Base-by-base conservation (phyloP, 179 eudicot genomes). In the Heliamphora pulchella region DNA sequence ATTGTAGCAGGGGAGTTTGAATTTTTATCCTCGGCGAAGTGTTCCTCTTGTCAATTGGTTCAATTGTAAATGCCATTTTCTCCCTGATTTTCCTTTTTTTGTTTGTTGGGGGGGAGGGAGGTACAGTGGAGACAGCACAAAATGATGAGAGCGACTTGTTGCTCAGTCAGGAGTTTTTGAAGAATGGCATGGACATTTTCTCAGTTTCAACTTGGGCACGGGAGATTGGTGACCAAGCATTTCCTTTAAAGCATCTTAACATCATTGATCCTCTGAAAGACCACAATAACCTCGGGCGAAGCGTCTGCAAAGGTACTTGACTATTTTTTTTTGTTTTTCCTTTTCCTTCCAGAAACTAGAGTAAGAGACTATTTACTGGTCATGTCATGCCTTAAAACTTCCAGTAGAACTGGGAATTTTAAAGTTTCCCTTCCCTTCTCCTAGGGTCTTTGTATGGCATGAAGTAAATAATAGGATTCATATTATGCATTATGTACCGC, bases 261-360 rank as follows among this genome's bases (percentile, higher is more conserved):
- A 77, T 89, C 71, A 43, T 87, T 68, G 91, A 89, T 81, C 90
- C 91, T 80, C 91, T 87, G 47, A 87, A 78, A 68, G 86, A 77
- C 53, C 81, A 79, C 71, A 89, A 86, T 83, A 87, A 89, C 79
- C 83, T 86, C 59, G 91, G 91, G 39, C 87, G 87, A 64, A 80
- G 89, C 76, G 86, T 89, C 74, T 76, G 79, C 83, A 79, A 79
- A 82, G 91, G 91, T 87, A 77, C 62, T 47, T 64, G 48, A 55
- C 48, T 54, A 64, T 50, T 18, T 50, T 71, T 51, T 4, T 41
- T 62, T 47, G 31, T 48, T 10, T 18, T 5, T 15, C 17, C 7
- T 17, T 0, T 17, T 44, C 51, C 53, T 53, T 15, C 18, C 6
- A 41, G 62, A 39, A 31, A 13, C 9, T 39, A 7, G 14, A 54